Base-by-base conservation (phyloP, 2,329 filamentous ascomycete genomes). In the Chaetomiaceae sp. region DNA sequence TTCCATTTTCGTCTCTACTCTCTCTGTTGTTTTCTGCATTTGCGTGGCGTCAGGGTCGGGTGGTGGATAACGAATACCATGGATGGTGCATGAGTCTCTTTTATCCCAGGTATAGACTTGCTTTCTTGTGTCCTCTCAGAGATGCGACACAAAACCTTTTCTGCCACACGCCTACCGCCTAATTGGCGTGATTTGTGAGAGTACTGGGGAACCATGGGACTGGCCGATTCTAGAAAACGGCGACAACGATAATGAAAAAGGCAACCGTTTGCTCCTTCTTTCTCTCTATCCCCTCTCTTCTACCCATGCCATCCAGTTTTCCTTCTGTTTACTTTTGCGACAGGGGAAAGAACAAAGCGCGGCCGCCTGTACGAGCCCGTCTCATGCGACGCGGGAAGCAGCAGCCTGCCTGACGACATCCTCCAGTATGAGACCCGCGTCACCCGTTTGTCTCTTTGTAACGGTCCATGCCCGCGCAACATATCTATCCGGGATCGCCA, bases 51-150 rank as follows among this genome's bases (percentile, higher is more conserved):
- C 57, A 40, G 50, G 55, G 53, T 45, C 40, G 53, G 59, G 54
- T 54, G 60, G 53, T 58, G 60, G 56, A 47, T 46, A 58, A 47
- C 59, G 59, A 58, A 63, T 64, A 63, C 55, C 61, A 63, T 54
- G 62, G 61, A 56, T n/a, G n/a, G n/a, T 60, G 56, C 59, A 61
- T 60, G 56, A 58, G 34, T 40, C 57, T 55, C 40, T 53, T 55
- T 53, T 51, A 51, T 50, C 47, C 38, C 49, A 39, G 55, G 39
- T 59, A 63, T 63, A 65, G 62, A 64, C 55, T 46, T 59, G 53
- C 27, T 50, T 57, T 60, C 36, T 51, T 45, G 39, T 31, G 27
- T 53, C 47, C 50, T 58, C 50, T 47, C 44, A 45, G 33, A 47
- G 47, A 52, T 43, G 47, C 42, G 47, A 51, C 53, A 47, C 47